Base-by-base conservation (phyloP, 371 early-diverging fungal species). In the Apophysomyces variabilis region DNA sequence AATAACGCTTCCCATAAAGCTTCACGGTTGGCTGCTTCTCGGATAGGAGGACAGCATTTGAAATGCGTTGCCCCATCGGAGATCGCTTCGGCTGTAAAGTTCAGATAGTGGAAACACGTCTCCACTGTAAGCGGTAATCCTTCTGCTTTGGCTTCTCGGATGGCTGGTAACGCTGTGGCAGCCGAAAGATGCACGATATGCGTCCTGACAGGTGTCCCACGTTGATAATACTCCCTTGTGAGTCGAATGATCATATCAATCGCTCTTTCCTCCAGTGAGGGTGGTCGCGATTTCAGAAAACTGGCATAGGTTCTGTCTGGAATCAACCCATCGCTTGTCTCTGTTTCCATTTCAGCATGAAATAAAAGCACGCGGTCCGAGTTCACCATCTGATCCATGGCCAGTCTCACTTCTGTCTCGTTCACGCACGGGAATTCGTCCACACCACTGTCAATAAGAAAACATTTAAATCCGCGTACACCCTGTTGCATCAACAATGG, bases 1-100 rank as follows among this genome's bases (percentile, higher is more conserved):
- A 86, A 73, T 57, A 93, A 73, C 21, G 90, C 93, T 64, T 82
- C 84, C 93, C 93, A 93, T 46, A 93, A 77, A 64, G 69, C 66
- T 35, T 89, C 88, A 50, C 92, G 85, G 77, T 93, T 93, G 60
- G 78, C 72, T 26, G 86, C 77, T 65, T 88, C 85, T 70, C 93
- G 90, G 70, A 93, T 92, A n/a, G 93, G 93, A 58, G 93, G 93
- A 72, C 92, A 92, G 78, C 93, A 93, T 76, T 93, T 93, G 86
- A 84, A 93, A 71, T 92, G 88, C 36, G 93, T 93, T 18, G 89
- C 90, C 60, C 91, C 87, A 47, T 84, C 78, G 21, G 89, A 88
- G 32, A 93, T 87, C n/a, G 72, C 72, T 72, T 92, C 92, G 7
- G 93, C 77, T 57, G 72, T 80, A 57, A 93, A 81, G 58, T 88